Percentiles rank a stretch among this genome's conserved stretches.
phyloP scores from a whole-genome alignment of 2,329 filamentous ascomycete species.

The Verticillium klebahnii region DNA sequence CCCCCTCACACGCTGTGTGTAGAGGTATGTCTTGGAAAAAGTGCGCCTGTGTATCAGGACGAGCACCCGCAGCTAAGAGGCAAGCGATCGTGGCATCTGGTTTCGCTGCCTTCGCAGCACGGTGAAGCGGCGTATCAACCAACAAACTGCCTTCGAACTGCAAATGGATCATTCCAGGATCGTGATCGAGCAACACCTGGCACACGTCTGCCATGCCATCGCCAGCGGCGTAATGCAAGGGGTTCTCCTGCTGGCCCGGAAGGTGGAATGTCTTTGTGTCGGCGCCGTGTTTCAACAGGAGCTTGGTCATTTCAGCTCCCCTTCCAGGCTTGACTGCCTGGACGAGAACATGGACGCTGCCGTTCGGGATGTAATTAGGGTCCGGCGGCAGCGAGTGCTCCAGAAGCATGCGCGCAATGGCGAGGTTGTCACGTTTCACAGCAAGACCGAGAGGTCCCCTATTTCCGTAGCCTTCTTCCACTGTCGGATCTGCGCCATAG shows the following conservation, averaged over 20 bases:
- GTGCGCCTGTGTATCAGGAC: conserved; percentile 4
- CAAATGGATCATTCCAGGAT: conserved; percentile 15
- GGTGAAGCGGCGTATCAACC: conserved; percentile 12
- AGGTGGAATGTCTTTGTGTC: conserved; percentile 11
- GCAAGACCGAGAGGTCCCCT: conserved; percentile 10
- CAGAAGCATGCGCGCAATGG: conserved; percentile 12
- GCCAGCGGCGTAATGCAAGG: conserved; percentile 14
- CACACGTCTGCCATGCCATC: conserved; percentile 10
- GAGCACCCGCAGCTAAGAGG: conserved; percentile 16
- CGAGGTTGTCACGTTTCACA: conserved; percentile 1
- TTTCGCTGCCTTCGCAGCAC: conserved; percentile 10
- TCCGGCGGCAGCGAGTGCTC: conserved; percentile 10
- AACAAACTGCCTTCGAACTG: conserved; percentile 9
- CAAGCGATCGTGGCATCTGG: conserved; percentile 7
- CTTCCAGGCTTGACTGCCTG: background rate
- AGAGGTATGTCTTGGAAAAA: conserved; percentile 14
- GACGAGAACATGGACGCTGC: background rate
- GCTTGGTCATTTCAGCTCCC: conserved; percentile 8
- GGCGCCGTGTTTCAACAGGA: conserved; percentile 15
- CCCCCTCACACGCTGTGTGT: conserved; percentile 11
- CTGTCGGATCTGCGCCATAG: conserved; percentile 17
- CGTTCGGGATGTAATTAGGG: conserved; percentile 11
- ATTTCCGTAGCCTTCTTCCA: conserved; percentile 15
- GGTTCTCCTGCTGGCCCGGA: conserved; percentile 1
- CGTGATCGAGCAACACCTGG: conserved; percentile 13